Conservation (phyloP, 371 early-diverging fungal genomes). For the Rhizopus arrhizus region DNA sequence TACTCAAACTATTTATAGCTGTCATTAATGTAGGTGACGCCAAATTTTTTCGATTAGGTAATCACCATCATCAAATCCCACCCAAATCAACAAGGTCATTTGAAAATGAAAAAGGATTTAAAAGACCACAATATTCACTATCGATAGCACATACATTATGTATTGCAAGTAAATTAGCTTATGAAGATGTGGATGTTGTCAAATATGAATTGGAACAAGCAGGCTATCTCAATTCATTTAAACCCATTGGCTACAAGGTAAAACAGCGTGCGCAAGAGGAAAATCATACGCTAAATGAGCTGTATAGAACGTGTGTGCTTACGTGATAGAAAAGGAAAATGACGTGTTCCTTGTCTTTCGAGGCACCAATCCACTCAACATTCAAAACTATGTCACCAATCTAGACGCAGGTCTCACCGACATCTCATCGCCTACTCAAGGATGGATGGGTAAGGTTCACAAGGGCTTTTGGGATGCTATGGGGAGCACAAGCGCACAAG, state of each 20-base stretch:
- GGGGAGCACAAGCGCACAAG: conserved; percentile 34
- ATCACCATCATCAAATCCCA: conserved; percentile 3
- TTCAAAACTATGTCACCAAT: conserved; percentile 61
- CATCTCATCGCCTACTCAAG: conserved; percentile 19
- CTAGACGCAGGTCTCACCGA: conserved; percentile 44
- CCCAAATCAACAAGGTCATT: background rate
- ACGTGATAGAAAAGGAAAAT: conserved; percentile 54
- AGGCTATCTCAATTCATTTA: conserved; percentile 56
- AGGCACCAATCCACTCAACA: conserved; percentile 65
- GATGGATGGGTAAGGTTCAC: conserved; percentile 51
- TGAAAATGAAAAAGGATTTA: background rate
- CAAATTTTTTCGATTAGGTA: conserved; percentile 28
- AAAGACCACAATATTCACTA: conserved; percentile 45
- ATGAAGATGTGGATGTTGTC: conserved; percentile 59
- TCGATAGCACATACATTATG: conserved; percentile 54
- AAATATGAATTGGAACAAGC: conserved; percentile 54
- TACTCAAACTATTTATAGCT: conserved; percentile 23
- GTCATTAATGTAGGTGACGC: conserved; percentile 43
- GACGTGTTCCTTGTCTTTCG: conserved; percentile 59
- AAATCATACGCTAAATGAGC: background rate
- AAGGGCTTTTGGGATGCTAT: conserved; percentile 61
- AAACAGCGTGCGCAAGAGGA: background rate
- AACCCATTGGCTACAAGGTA: conserved; percentile 60
- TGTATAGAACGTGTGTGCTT: conserved; percentile 56
- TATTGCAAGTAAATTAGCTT: conserved; percentile 57